phyloP scores from a whole-genome alignment of 176 grass and related monocot genomes.

The Triticum monococcum region DNA sequence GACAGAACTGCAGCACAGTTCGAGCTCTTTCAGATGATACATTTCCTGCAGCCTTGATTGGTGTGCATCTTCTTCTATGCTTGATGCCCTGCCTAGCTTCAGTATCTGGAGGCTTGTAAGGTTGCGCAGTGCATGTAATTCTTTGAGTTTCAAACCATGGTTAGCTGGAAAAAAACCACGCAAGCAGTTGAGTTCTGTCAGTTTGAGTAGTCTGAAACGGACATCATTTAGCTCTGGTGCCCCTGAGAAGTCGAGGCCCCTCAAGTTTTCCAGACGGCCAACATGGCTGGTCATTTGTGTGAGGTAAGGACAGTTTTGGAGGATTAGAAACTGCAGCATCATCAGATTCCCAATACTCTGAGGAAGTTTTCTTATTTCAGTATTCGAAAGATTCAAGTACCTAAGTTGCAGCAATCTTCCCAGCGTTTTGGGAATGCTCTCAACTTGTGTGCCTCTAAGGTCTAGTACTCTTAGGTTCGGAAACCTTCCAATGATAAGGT shows the following conservation, averaged over 20 bases:
- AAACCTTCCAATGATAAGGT: slow-evolving; percentile 39
- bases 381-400: slow-evolving; percentile 57
- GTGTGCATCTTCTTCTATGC: slow-evolving; percentile 13
- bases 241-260: slow-evolving; percentile 54
- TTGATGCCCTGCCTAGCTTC: slow-evolving; percentile 27
- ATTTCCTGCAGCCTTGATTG: slow-evolving; percentile 25
- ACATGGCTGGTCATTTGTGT: slow-evolving; percentile 26
- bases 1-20: slow-evolving; percentile 31
- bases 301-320: slow-evolving; percentile 42
- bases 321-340: slow-evolving; percentile 61
- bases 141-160: slow-evolving; percentile 39
- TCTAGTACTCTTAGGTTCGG: slow-evolving; percentile 56
- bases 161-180: slow-evolving; percentile 39
- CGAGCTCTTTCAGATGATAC: slow-evolving; percentile 45
- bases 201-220: slow-evolving; percentile 35
- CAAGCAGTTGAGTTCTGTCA: slow-evolving; percentile 42
- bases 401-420: slow-evolving; percentile 32
- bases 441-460: slow-evolving; percentile 42
- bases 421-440: background rate
- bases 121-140: slow-evolving; percentile 32
- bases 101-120: slow-evolving; percentile 53
- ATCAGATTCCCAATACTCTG: slow-evolving; percentile 34
- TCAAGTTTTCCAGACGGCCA: slow-evolving; percentile 44
- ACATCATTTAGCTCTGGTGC: slow-evolving; percentile 33
- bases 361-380: slow-evolving; percentile 50